phyloP scores from a whole-genome alignment of 2,329 filamentous ascomycete genomes.

The Alternaria gaisen region DNA sequence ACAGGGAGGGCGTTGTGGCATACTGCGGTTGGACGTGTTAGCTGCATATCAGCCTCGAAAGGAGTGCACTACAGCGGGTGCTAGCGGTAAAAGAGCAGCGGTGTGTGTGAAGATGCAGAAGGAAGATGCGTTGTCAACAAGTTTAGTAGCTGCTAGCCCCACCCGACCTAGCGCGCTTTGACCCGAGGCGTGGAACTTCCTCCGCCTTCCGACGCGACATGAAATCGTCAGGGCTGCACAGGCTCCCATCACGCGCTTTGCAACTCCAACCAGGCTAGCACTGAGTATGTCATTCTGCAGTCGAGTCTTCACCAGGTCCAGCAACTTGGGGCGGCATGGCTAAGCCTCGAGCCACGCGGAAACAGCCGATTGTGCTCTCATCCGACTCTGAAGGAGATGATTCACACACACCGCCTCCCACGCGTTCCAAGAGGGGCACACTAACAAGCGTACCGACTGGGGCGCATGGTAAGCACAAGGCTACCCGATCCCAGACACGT shows the following conservation, averaged over 20 bases:
- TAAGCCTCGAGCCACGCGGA: slow-evolving; percentile 49
- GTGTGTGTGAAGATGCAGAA: slow-evolving; percentile 22
- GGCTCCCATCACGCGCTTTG: slow-evolving; percentile 12
- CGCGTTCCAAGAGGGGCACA: slow-evolving; percentile 41
- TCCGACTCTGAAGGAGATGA: slow-evolving; percentile 45
- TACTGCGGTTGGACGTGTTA: slow-evolving; percentile 43
- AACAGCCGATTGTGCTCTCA: slow-evolving; percentile 49
- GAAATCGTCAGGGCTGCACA: slow-evolving; percentile 5
- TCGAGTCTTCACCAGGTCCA: slow-evolving; percentile 23
- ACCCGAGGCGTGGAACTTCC: slow-evolving; percentile 3
- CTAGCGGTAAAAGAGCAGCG: slow-evolving; percentile 19
- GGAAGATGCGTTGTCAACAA: slow-evolving; percentile 19
- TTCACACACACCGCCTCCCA: slow-evolving; percentile 41
- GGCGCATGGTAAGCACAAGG: slow-evolving; percentile 25
- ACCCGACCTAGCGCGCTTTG: slow-evolving; percentile 8
- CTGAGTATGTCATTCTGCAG: slow-evolving; percentile 43
- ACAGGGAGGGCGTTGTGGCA: slow-evolving; percentile 43
- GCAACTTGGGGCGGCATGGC: slow-evolving; percentile 48
- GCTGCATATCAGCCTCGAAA: slow-evolving; percentile 35
- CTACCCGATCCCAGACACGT: slow-evolving; percentile 30
- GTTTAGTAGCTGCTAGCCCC: slow-evolving; percentile 2
- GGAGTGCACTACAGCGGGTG: slow-evolving; percentile 21
- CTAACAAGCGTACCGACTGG: slow-evolving; percentile 34
- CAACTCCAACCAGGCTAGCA: slow-evolving; percentile 26
- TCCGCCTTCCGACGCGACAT: slow-evolving; percentile 8